Percentiles rank a stretch among this genome's conserved stretches.
Conservation (phyloP, 768 basidiomycete species). For the Suillus plorans region DNA sequence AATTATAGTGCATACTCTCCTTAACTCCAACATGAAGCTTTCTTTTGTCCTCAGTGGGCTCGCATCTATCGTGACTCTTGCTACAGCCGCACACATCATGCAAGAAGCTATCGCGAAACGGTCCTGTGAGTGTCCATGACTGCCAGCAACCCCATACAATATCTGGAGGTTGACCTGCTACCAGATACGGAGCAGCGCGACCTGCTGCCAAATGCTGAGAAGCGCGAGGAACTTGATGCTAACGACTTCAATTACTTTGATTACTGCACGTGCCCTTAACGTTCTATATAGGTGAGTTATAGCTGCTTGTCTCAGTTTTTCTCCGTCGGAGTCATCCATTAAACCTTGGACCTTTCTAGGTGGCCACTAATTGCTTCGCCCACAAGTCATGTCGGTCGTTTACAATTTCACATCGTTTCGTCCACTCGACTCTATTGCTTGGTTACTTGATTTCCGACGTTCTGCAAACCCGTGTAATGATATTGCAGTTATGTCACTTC, state of each 20-base stretch:
- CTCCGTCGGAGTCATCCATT: neutral
- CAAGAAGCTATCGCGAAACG: neutral
- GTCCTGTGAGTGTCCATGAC: neutral
- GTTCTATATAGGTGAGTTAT: neutral
- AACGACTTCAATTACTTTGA: neutral
- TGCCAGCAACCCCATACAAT: neutral
- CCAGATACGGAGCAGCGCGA: no score
- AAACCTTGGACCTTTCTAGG: neutral
- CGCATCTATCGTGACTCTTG: neutral
- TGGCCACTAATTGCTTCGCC: neutral
- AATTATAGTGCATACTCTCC: neutral
- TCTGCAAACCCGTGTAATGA: neutral
- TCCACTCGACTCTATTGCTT: neutral
- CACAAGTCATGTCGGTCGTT: neutral
- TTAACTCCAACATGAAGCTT: neutral
- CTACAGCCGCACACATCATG: no score
- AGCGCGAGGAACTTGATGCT: neutral
- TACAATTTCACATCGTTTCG: neutral
- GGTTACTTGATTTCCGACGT: neutral
- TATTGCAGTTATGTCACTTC: neutral
- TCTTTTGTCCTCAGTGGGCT: neutral
- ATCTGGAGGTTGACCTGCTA: neutral
- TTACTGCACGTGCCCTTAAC: neutral
- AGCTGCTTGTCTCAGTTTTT: neutral
- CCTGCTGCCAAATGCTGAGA: no score